Evolutionary conservation across 2,329 filamentous ascomycete species (phyloP).

Genomic region (Fusarium decemcellulare): DNA sequence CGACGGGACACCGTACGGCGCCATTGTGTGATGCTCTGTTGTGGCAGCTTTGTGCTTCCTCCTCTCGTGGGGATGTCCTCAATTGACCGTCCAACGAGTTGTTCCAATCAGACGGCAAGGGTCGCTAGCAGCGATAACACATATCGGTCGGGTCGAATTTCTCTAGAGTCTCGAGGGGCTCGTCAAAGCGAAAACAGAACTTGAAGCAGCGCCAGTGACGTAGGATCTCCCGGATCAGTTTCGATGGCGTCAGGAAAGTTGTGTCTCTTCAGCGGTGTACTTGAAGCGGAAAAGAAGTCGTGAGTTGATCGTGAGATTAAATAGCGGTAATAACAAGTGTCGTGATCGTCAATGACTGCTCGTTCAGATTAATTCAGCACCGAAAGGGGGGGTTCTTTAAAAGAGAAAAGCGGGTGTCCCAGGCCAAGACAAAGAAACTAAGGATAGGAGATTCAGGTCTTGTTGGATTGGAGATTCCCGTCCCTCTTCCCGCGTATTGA

Average conservation of each 20-base stretch:
- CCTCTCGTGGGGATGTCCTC: constrained; percentile 20
- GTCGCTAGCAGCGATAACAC: constrained; percentile 42
- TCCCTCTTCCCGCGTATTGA: constrained; percentile 30
- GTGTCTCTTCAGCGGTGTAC: constrained; percentile 5
- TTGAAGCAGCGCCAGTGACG: constrained; percentile 31
- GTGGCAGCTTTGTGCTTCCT: neutral
- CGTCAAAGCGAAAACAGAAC: constrained; percentile 16
- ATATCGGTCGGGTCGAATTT: constrained; percentile 41
- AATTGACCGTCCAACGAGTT: constrained; percentile 23
- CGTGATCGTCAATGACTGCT: constrained; percentile 34
- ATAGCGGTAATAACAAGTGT: constrained; percentile 18
- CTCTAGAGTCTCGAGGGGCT: constrained; percentile 17
- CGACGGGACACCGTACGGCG: constrained; percentile 61
- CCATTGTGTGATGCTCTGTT: constrained; percentile 51
- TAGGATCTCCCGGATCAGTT: constrained; percentile 2
- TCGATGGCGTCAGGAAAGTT: constrained; percentile 3
- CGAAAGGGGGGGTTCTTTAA: constrained; percentile 34
- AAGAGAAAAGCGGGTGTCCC: constrained; percentile 8
- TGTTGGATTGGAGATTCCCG: neutral
- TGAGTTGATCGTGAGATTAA: constrained; percentile 35
- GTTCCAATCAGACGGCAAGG: constrained; percentile 29
- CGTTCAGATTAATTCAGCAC: constrained; percentile 35
- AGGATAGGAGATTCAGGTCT: constrained; percentile 37
- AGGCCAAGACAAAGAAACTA: constrained; percentile 26
- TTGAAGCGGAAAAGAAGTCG: constrained; percentile 15